Conservation (phyloP, 2,329 filamentous ascomycete species). For the Pseudopyricularia cyperi region DNA sequence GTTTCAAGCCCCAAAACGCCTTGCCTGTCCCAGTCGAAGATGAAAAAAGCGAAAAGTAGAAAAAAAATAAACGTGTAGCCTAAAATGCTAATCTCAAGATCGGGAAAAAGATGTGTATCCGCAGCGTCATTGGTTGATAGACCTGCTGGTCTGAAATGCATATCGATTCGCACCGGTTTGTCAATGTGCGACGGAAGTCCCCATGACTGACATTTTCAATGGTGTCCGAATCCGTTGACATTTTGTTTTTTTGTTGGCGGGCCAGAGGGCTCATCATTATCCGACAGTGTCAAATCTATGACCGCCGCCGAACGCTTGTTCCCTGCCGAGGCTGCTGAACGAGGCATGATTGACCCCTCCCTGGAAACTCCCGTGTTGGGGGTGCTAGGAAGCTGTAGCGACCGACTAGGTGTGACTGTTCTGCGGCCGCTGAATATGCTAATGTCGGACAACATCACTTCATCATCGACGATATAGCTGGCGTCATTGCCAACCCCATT, state of each 20-base stretch:
- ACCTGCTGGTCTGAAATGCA: too few relatives aligned
- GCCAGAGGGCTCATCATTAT: slow-evolving; percentile 35
- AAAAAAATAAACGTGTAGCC: too few relatives aligned
- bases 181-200: too few relatives aligned
- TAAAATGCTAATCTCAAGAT: too few relatives aligned
- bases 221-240: slow-evolving; percentile 7
- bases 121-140: too few relatives aligned
- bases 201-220: background rate
- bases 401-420: slow-evolving; percentile 21
- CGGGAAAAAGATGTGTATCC: too few relatives aligned
- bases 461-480: slow-evolving; percentile 25
- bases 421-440: slow-evolving; percentile 19
- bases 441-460: slow-evolving; percentile 36
- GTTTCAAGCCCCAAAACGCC: too few relatives aligned
- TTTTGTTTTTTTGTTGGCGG: slow-evolving; percentile 32
- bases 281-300: slow-evolving; percentile 46
- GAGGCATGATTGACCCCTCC: slow-evolving; percentile 22
- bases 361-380: slow-evolving; percentile 20
- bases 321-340: slow-evolving; percentile 17
- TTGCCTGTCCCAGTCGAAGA: too few relatives aligned
- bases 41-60: too few relatives aligned
- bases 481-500: slow-evolving; percentile 6
- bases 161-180: too few relatives aligned
- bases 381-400: slow-evolving; percentile 7
- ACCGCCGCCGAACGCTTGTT: slow-evolving; percentile 37